Evolutionary conservation across 768 basidiomycete species (phyloP).

Genomic region (Termitomyces sp.): DNA sequence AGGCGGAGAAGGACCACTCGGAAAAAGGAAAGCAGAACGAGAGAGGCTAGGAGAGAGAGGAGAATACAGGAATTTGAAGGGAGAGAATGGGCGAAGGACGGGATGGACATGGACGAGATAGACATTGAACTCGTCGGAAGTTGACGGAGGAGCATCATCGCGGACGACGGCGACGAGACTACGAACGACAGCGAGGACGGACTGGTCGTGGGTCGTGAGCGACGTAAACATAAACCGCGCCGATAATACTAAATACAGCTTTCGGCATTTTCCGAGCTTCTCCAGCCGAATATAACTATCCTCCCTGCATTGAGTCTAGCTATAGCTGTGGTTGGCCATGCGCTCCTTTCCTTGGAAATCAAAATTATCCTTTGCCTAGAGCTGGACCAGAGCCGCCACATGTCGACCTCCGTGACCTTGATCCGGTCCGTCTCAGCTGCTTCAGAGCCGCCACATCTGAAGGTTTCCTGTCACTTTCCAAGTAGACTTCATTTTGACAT

Average conservation of each 20-base stretch:
- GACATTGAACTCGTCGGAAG: constrained; percentile 16
- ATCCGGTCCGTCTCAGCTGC: too few species aligned
- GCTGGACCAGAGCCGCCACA: not conserved
- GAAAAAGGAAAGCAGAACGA: constrained; percentile 20
- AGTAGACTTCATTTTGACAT: not conserved
- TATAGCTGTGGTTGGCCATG: too few species aligned
- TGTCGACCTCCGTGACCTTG: not conserved
- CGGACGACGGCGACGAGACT: constrained; percentile 15
- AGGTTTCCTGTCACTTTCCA: not conserved
- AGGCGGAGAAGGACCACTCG: constrained; percentile 15
- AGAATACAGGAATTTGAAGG: constrained; percentile 21
- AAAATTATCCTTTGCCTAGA: not conserved
- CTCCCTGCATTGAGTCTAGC: too few species aligned
- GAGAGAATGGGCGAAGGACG: constrained; percentile 12
- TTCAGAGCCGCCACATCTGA: too few species aligned
- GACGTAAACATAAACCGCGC: constrained; percentile 3
- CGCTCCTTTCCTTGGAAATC: not conserved
- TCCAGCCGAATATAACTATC: too few species aligned
- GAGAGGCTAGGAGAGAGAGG: constrained; percentile 20
- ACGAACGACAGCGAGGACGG: constrained; percentile 13
- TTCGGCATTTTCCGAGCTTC: constrained; percentile 14
- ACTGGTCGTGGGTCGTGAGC: constrained; percentile 18
- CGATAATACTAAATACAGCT: constrained; percentile 12
- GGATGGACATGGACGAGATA: constrained; percentile 10
- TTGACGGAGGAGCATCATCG: constrained; percentile 20